Base-by-base conservation (phyloP, 2,329 filamentous ascomycete species). In the Colletotrichum sp. region DNA sequence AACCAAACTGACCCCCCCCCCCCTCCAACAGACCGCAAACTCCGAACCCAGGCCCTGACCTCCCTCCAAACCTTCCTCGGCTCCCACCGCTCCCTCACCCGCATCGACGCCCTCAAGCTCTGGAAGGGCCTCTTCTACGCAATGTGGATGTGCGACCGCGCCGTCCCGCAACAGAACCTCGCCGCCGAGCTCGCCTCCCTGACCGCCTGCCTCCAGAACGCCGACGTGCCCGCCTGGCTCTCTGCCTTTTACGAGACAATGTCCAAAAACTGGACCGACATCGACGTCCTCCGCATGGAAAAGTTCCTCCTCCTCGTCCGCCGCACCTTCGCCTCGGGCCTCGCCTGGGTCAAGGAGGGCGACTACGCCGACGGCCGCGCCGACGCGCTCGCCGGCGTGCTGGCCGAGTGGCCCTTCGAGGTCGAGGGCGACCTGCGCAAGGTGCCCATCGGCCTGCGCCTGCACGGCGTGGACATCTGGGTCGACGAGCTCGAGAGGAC, bases 91-190 rank as follows among this genome's bases (percentile, higher is more conserved):
- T 79, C 83, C 68, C 90, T 98, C 75, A 86, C 90, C 21, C 86
- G 90, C 54, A 83, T 93, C 77, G 95, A 98, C 76, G 87, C 95
- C 64, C 87, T 96, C 74, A 98, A 98, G 86, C 90, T 98, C 77
- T 98, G 95, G 95, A 98, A 97, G 82, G 96, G 95, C 7, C 90
- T 98, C 24, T 98, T 97, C 87, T 98, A 95, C 88, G 93, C 93
- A 80, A 91, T 97, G 80, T 98, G 95, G 93, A 97, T 98, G 92
- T 95, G 93, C 83, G 96, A 98, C 87, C 94, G 95, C 62, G 93
- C 95, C 13, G 86, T 92, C n/a, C 93, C 94, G 4, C 96, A 98
- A 86, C 95, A 98, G 87, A 90, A 90, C 57, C 93, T 98, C 59
- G 94, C 94, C 78, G 86, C 88, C 77, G 93, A 96, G 75, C 93